phyloP scores from a whole-genome alignment of 306 rosid species.

The Inga laurina region DNA sequence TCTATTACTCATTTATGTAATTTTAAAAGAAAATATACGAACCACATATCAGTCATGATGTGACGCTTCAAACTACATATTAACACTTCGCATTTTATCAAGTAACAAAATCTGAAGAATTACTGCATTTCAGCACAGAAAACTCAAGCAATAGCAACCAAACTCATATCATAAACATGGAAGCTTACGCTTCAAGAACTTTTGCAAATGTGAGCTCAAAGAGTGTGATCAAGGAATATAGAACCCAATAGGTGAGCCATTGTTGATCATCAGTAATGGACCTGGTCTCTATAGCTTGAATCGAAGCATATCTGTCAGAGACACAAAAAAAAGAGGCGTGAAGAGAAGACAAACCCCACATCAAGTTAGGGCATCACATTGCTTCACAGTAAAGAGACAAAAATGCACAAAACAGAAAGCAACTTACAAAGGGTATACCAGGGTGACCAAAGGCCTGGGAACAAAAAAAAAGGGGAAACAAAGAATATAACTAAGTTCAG shows the following conservation, averaged over 20 bases:
- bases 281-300: conserved; percentile 84
- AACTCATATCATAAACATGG: not conserved
- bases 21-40: not conserved
- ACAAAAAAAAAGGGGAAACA: not conserved
- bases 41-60: not conserved
- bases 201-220: conserved; percentile 93
- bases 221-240: conserved; percentile 81
- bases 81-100: not conserved
- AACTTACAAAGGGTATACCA: conserved; percentile 91
- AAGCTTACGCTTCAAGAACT: conserved; percentile 69
- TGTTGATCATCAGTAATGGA: conserved; percentile 80
- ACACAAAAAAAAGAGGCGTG: not conserved
- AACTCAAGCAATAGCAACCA: not conserved
- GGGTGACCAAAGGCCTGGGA: conserved; percentile 77
- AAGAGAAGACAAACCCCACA: not conserved
- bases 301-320: conserved; percentile 68
- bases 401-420: not conserved
- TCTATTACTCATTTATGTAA: not conserved
- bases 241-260: conserved; percentile 98
- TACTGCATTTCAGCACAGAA: not conserved
- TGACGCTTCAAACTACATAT: not conserved
- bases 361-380: not conserved
- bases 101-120: not conserved
- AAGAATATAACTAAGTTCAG: not conserved
- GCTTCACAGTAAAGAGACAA: conserved; percentile 9